A percentile compares a stretch with the other conserved stretches of the same genome.
These are phyloP conservation scores for Ilyonectria mors-panacis DNA, from an alignment of 2,329 filamentous ascomycete species.

Conservation along the genomic window DNA sequence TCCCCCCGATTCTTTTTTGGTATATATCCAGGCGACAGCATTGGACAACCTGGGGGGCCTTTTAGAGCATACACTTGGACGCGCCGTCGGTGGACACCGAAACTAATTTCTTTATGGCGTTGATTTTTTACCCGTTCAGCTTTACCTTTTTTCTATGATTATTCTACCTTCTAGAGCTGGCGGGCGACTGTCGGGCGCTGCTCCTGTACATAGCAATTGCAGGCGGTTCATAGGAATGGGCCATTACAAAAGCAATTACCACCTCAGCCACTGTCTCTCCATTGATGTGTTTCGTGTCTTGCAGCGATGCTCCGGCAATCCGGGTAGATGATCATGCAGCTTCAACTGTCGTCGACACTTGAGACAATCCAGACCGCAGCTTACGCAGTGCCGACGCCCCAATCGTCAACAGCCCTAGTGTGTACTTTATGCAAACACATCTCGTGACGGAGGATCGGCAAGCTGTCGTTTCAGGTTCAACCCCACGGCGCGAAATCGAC, in stretches of 20 bases:
- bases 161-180: slow-evolving; percentile 43
- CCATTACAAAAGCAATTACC: slow-evolving; percentile 14
- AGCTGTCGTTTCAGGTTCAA: not conserved
- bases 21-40: slow-evolving; percentile 13
- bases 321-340: not conserved
- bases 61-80: slow-evolving; percentile 20
- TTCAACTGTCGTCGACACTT: not conserved
- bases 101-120: slow-evolving; percentile 23
- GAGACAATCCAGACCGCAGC: not conserved
- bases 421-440: not conserved
- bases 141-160: slow-evolving; percentile 29
- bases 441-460: not conserved
- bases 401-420: not conserved
- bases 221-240: slow-evolving; percentile 32
- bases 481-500: not conserved
- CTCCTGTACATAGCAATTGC: slow-evolving; percentile 44
- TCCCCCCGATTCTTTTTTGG: slow-evolving; percentile 28
- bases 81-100: slow-evolving; percentile 19
- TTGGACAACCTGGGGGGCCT: slow-evolving; percentile 13
- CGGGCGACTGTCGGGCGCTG: slow-evolving; percentile 35
- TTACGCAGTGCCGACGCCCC: not conserved
- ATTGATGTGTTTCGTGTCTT: not conserved
- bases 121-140: slow-evolving; percentile 23
- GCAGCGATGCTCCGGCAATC: not conserved
- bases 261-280: not conserved